Evolutionary conservation across 306 rosid genomes (phyloP).

Genomic region (Lathyrus sativus): DNA sequence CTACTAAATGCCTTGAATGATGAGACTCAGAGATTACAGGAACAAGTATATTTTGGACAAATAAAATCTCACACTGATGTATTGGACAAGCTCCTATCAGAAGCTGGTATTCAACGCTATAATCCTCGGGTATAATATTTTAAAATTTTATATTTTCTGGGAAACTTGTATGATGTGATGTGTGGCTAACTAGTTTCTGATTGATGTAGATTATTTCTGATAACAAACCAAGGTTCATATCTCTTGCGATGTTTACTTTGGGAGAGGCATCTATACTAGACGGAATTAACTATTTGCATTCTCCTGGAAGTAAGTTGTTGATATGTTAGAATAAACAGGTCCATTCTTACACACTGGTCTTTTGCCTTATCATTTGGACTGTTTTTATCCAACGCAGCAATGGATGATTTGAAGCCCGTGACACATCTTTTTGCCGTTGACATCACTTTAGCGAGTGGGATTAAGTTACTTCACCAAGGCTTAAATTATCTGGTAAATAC

Average conservation of each 20-base stretch:
- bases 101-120: conserved; percentile 86
- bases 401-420: conserved; percentile 87
- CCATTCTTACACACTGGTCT: conserved; percentile 25
- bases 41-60: conserved; percentile 93
- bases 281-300: conserved; percentile 68
- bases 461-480: conserved; percentile 78
- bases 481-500: conserved; percentile 74
- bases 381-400: conserved; percentile 55
- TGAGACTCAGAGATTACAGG: conserved; percentile 92
- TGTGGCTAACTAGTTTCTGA: conserved; percentile 19
- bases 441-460: conserved; percentile 67
- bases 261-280: conserved; percentile 65
- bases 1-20: conserved; percentile 83
- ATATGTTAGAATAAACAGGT: conserved; percentile 35
- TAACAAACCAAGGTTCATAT: conserved; percentile 71
- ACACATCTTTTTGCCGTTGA: conserved; percentile 89
- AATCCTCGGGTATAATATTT: conserved; percentile 75
- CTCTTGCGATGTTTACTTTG: conserved; percentile 55
- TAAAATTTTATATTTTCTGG: conserved; percentile 13
- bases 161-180: conserved; percentile 20
- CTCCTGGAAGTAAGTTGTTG: conserved; percentile 78
- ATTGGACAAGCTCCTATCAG: conserved; percentile 75
- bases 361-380: conserved; percentile 40
- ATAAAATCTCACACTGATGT: conserved; percentile 83
- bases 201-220: conserved; percentile 74